A percentile compares a stretch with the other conserved stretches of the same genome.
Conservation (phyloP, 1,284 basidiomycete species). For the Clitocybe nebularis region DNA sequence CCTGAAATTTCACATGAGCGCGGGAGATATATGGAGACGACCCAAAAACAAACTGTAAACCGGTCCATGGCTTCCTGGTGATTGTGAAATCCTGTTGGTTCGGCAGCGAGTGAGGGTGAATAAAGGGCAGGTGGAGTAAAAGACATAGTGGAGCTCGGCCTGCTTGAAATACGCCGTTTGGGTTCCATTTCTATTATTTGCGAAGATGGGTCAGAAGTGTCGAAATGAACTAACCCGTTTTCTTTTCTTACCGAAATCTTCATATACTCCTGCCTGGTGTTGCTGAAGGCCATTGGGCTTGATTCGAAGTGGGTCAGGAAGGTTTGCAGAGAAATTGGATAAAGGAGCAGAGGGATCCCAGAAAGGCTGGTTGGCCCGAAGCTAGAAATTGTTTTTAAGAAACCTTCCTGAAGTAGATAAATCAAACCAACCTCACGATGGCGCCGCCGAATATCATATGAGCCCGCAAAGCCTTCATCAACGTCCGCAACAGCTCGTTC, state of each 20-base stretch:
- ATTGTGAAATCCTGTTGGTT: conserved; percentile 41
- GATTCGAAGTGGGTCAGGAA: conserved; percentile 90
- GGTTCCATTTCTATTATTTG: conserved; percentile 48
- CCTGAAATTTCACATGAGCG: too few species aligned
- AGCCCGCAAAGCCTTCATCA: conserved; percentile 82
- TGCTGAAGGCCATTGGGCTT: conserved; percentile 80
- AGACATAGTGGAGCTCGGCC: conserved; percentile 54
- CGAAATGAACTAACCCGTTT: too few species aligned
- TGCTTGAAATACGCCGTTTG: conserved; percentile 53
- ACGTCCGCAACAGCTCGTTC: conserved; percentile 95
- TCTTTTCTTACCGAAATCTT: conserved; percentile 85
- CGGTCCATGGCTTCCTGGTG: conserved; percentile 77
- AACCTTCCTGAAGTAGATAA: neutral
- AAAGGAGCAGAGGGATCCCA: conserved; percentile 80
- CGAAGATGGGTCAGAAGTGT: too few species aligned
- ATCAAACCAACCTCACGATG: conserved; percentile 72
- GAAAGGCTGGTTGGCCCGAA: conserved; percentile 73
- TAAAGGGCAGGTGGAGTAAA: conserved; percentile 36
- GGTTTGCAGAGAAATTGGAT: conserved; percentile 71
- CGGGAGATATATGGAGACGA: neutral
- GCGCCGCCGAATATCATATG: conserved; percentile 83
- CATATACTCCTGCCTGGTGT: conserved; percentile 88
- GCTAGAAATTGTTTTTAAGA: conserved; percentile 28
- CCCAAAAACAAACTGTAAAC: conserved; percentile 51
- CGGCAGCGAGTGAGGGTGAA: conserved; percentile 48